These are phyloP conservation scores for Lycium ferocissimum DNA, from an alignment of 257 asterid genomes.

Conservation along the genomic window DNA sequence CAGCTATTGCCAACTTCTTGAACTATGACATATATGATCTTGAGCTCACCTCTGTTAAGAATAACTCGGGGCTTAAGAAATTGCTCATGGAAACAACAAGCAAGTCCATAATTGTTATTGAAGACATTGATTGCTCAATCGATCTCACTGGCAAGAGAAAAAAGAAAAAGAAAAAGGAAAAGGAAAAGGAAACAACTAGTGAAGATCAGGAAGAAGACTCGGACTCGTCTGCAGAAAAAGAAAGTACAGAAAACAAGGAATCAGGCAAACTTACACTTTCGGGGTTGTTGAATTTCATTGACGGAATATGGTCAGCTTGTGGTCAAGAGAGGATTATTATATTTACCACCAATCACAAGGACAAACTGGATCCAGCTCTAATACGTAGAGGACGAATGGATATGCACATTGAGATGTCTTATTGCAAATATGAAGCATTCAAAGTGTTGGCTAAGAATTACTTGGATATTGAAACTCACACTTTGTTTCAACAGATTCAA, in stretches of 20 bases:
- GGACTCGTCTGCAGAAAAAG: background rate
- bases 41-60: conserved; percentile 24
- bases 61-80: conserved; percentile 20
- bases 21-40: conserved; percentile 29
- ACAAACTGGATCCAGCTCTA: conserved; percentile 24
- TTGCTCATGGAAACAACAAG: conserved; percentile 25
- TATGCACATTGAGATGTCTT: conserved; percentile 30
- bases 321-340: background rate
- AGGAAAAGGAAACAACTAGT: background rate
- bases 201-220: conserved; percentile 20
- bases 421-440: conserved; percentile 26
- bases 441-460: conserved; percentile 30
- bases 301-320: conserved; percentile 29
- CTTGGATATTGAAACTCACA: conserved; percentile 17
- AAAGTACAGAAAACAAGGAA: background rate
- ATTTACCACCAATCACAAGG: conserved; percentile 13
- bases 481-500: conserved; percentile 25
- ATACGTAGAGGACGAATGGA: conserved; percentile 28
- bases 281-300: conserved; percentile 8
- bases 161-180: conserved; percentile 21
- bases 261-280: conserved; percentile 5
- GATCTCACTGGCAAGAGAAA: conserved; percentile 18
- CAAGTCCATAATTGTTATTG: conserved; percentile 24
- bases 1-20: conserved; percentile 24
- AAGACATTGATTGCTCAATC: conserved; percentile 15